phyloP scores from a whole-genome alignment of 2,329 filamentous ascomycete genomes.

The Elsinoe necatrix region DNA sequence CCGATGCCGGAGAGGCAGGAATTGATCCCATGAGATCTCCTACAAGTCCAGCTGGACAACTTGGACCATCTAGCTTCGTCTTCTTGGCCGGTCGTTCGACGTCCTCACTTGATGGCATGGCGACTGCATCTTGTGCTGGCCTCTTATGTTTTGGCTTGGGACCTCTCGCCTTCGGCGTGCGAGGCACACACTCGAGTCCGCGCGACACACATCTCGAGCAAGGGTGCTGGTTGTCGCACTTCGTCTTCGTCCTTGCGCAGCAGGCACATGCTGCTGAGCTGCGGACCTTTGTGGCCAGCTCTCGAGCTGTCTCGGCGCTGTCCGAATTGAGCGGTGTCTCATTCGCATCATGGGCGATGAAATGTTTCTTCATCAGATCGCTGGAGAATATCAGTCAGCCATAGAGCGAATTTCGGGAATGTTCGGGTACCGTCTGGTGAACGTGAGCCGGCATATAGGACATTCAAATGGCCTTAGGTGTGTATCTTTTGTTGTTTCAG shows the following conservation, averaged over 20 bases:
- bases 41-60: not conserved
- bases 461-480: not conserved
- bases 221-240: not conserved
- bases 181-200: not conserved
- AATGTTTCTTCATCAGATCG: constrained; percentile 1
- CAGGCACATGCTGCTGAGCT: not conserved
- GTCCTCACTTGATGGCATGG: not conserved
- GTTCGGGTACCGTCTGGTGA: not conserved
- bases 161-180: not conserved
- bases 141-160: not conserved
- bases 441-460: not conserved
- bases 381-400: not conserved
- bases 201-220: not conserved
- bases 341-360: not conserved
- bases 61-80: not conserved
- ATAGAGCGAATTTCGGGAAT: not conserved
- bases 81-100: not conserved
- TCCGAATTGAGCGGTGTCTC: not conserved
- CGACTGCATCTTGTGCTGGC: not conserved
- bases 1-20: not conserved
- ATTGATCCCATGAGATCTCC: not conserved
- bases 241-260: not conserved
- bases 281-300: not conserved
- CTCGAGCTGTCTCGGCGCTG: not conserved
- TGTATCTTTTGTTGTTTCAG: not conserved